phyloP scores from a whole-genome alignment of 306 rosid genomes.

The Vigna trinervia region DNA sequence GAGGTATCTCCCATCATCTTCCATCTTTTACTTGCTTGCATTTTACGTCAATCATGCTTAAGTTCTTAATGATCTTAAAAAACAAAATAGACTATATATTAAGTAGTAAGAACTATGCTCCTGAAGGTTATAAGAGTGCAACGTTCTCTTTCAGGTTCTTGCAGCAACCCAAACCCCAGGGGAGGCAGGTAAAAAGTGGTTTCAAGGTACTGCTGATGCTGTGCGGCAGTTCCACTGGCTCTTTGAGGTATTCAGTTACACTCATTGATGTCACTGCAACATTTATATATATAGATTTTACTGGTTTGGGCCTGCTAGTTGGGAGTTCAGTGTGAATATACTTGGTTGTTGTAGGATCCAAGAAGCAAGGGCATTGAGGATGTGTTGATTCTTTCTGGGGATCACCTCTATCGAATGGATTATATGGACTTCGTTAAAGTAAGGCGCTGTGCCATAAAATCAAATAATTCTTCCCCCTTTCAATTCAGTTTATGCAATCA shows the following conservation, averaged over 20 bases:
- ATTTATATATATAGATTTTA: too few species aligned
- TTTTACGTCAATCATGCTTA: background rate
- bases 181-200: constrained; percentile 83
- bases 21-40: constrained; percentile 32
- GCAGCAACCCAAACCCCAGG: constrained; percentile 99
- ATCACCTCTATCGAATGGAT: constrained; percentile 94
- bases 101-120: background rate
- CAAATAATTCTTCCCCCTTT: constrained; percentile 28
- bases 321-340: constrained; percentile 23
- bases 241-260: constrained; percentile 71
- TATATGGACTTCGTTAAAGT: constrained; percentile 94
- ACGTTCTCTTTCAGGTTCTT: constrained; percentile 68
- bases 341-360: constrained; percentile 61
- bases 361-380: constrained; percentile 89
- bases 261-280: background rate
- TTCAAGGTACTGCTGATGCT: constrained; percentile 99
- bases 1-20: constrained; percentile 62
- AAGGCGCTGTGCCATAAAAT: constrained; percentile 38
- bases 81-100: background rate
- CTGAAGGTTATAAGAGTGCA: background rate
- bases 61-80: constrained; percentile 15
- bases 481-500: constrained; percentile 17
- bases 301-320: background rate
- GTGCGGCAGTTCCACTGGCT: constrained; percentile 99
- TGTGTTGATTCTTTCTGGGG: constrained; percentile 90